Evolutionary conservation across 768 basidiomycete species (phyloP).

Genomic region (Xanthoconium purpureum): DNA sequence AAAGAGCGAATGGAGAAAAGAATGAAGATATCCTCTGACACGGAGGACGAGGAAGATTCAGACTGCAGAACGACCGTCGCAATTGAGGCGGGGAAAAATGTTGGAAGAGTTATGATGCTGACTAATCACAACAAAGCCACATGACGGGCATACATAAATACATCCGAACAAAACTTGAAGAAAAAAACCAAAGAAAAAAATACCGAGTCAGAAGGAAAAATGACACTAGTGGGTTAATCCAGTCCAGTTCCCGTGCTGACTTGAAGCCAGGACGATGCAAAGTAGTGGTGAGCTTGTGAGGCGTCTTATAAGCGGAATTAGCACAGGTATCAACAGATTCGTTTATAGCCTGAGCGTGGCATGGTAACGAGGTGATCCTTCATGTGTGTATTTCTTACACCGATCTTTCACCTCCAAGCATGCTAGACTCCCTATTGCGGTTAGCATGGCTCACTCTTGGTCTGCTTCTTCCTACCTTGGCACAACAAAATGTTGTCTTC

Average conservation of each 20-base stretch:
- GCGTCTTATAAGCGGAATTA: constrained; percentile 10
- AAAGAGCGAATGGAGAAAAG: constrained; percentile 25
- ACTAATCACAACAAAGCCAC: no score
- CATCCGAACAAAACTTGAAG: background rate
- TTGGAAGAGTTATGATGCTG: no score
- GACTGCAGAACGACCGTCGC: background rate
- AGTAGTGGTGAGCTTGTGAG: background rate
- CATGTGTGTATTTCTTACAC: background rate
- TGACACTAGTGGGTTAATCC: no score
- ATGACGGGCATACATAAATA: no score
- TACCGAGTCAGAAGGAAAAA: no score
- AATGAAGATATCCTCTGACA: constrained; percentile 10
- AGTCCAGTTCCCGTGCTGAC: no score
- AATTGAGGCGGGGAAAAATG: background rate
- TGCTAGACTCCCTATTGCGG: constrained; percentile 23
- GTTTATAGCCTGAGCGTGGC: background rate
- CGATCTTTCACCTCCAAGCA: constrained; percentile 9
- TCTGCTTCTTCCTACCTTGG: constrained; percentile 6
- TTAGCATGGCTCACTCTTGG: constrained; percentile 10
- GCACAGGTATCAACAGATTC: background rate
- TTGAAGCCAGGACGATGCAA: background rate
- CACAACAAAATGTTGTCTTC: constrained; percentile 24
- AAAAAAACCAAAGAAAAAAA: background rate
- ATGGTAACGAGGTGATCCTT: constrained; percentile 2
- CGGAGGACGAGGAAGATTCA: background rate